A percentile compares a stretch with the other conserved stretches of the same genome.
Evolutionary conservation across 2,329 filamentous ascomycete species (phyloP).

Genomic region (Chalaropsis thielavioides): DNA sequence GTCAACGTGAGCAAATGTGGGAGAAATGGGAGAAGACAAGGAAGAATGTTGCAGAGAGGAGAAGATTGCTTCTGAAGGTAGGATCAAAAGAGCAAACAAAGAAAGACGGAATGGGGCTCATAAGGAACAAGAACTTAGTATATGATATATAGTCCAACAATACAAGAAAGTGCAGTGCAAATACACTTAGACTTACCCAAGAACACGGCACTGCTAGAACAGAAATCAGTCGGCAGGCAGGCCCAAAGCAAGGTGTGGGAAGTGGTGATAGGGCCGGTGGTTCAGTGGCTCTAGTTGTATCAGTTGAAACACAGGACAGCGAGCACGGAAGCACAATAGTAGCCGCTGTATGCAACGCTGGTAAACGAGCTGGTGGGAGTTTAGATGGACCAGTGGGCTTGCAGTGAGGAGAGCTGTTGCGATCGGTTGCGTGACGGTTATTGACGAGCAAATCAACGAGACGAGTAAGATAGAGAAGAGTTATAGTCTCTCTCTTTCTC

Average conservation of each 20-base stretch:
- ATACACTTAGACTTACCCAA: background rate
- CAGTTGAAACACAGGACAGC: background rate
- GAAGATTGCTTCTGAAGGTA: background rate
- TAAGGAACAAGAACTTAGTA: background rate
- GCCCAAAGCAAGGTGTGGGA: background rate
- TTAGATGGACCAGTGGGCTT: too few relatives aligned
- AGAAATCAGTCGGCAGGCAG: background rate
- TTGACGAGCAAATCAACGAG: too few relatives aligned
- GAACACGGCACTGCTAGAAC: background rate
- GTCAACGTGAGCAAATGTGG: background rate
- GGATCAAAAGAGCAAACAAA: constrained; percentile 1
- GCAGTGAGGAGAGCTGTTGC: too few relatives aligned
- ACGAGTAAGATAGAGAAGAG: background rate
- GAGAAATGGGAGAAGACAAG: background rate
- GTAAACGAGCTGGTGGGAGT: too few relatives aligned
- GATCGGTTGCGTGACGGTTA: too few relatives aligned
- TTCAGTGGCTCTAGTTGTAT: background rate
- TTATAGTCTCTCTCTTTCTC: too few relatives aligned
- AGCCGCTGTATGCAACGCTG: background rate
- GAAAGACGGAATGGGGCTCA: background rate
- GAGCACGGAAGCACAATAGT: background rate
- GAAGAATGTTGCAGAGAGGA: background rate
- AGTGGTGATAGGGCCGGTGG: background rate
- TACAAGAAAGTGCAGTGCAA: background rate
- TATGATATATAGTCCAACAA: background rate